Evolutionary conservation across 2,329 filamentous ascomycete genomes (phyloP), one percentile per base, ranked within the genome.

Genomic region (Cercospora berteroae): DNA sequence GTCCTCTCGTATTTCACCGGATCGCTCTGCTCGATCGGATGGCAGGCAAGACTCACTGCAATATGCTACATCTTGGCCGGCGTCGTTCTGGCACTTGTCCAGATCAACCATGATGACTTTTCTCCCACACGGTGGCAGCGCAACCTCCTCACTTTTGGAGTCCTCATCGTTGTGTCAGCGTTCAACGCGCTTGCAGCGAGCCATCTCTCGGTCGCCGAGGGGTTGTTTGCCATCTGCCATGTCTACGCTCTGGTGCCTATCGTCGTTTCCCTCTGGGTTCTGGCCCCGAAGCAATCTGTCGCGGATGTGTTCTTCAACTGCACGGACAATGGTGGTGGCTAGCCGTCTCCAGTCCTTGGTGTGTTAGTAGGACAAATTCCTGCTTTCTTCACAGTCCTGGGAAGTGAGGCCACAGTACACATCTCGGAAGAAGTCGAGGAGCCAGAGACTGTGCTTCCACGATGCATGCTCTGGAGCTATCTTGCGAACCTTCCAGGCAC

Each of bases 1-100:
- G 78, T 79, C 33, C 74, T 84, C 0, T 83, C 81, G 61, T 84
- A 83, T 70, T 78, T 80, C 33, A 80, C 81, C 12, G 75, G 75
- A 23, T 77, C 75, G 71, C 67, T 78, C 2, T 74, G 73, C 13
- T 74, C 73, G 9, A 71, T 77, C 16, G 75, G 74, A 0, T 84
- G 81, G 82, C 81, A 83, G 66, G 79, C 78, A 60, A 79, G 81
- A 18, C 79, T 82, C 29, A 80, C 81, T 5, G 77, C 79, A 1
- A 79, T 80, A 60, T 79, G 79, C 6, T 82, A 80, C 73, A 75
- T 83, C n/a, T 77, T 81, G 2, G 81, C 79, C 4, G 80, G 78
- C 9, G 79, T 81, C 48, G 80, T 84, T 3, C 81, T 84, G 71
- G 82, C 80, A 0, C 68, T 84, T 4, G 77, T 82, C 12, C 76